Evolutionary conservation across 129 eudicot genomes (phyloP).

Genomic region (Escallonia herrerae): DNA sequence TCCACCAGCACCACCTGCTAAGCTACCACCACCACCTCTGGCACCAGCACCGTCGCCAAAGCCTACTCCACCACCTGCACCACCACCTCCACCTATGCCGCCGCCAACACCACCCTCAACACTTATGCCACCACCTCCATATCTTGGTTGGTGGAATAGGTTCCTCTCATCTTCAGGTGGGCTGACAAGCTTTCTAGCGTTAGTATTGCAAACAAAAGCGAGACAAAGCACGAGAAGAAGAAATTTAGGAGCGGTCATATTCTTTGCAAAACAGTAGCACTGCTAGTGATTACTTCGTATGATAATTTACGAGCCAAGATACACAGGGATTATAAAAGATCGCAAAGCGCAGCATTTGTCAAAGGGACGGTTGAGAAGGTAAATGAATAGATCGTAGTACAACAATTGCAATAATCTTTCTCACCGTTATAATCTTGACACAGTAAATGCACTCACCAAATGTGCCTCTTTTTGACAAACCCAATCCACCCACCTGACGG

Average conservation of each 20-base stretch:
- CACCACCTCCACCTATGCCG: conserved; percentile 25
- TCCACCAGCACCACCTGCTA: too few relatives aligned
- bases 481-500: too few relatives aligned
- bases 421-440: neutral
- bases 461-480: neutral
- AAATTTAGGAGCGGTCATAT: conserved; percentile 23
- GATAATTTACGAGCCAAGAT: conserved; percentile 11
- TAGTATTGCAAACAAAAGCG: conserved; percentile 25
- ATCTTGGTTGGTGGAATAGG: conserved; percentile 20
- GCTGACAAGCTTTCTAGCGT: conserved; percentile 24
- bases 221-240: conserved; percentile 25
- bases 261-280: conserved; percentile 1
- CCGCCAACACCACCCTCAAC: conserved; percentile 5
- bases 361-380: neutral
- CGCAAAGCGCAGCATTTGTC: neutral
- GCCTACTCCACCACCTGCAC: conserved; percentile 28
- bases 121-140: neutral
- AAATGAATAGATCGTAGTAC: too few relatives aligned
- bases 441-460: neutral
- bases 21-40: neutral
- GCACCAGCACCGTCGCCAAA: conserved; percentile 5
- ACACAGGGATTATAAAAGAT: neutral
- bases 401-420: neutral
- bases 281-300: neutral
- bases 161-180: conserved; percentile 31